Conservation (phyloP, 2,329 filamentous ascomycete species). For the Calonectria pteridis region DNA sequence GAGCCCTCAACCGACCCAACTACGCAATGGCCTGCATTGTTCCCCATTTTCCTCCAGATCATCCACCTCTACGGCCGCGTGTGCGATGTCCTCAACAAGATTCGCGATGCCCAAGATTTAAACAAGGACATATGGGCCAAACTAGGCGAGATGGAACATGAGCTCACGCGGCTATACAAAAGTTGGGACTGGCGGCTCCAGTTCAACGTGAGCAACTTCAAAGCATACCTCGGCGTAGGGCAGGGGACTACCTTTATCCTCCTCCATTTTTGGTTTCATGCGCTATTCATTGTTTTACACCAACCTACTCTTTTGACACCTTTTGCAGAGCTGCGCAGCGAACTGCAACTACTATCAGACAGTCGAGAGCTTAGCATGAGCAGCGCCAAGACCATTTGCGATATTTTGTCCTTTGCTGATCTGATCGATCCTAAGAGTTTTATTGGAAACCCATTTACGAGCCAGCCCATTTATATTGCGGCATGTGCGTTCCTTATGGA, state of each 20-base stretch:
- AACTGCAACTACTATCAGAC: constrained; percentile 81
- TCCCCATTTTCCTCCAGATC: constrained; percentile 84
- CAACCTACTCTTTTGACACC: constrained; percentile 86
- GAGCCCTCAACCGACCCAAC: constrained; percentile 62
- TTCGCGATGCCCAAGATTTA: constrained; percentile 79
- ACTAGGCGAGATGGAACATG: constrained; percentile 82
- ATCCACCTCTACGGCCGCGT: constrained; percentile 89
- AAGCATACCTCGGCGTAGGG: constrained; percentile 82
- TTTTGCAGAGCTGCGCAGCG: constrained; percentile 69
- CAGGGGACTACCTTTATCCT: constrained; percentile 90
- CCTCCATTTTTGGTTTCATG: constrained; percentile 90
- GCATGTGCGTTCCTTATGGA: constrained; percentile 91
- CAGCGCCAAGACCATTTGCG: constrained; percentile 90
- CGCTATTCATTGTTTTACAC: constrained; percentile 85
- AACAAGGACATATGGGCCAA: constrained; percentile 79
- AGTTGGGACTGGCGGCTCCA: constrained; percentile 79
- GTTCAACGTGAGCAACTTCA: constrained; percentile 89
- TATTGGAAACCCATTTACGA: constrained; percentile 89
- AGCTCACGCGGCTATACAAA: constrained; percentile 80
- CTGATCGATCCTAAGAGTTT: constrained; percentile 88
- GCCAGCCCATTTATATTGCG: constrained; percentile 91
- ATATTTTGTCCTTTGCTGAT: constrained; percentile 88
- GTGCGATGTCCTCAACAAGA: constrained; percentile 86
- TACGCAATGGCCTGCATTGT: constrained; percentile 81
- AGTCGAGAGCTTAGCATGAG: constrained; percentile 88